A percentile compares a stretch with the other conserved stretches of the same genome.
Evolutionary conservation across 2,329 filamentous ascomycete genomes (phyloP).

Genomic region (Ophiostoma australiae): DNA sequence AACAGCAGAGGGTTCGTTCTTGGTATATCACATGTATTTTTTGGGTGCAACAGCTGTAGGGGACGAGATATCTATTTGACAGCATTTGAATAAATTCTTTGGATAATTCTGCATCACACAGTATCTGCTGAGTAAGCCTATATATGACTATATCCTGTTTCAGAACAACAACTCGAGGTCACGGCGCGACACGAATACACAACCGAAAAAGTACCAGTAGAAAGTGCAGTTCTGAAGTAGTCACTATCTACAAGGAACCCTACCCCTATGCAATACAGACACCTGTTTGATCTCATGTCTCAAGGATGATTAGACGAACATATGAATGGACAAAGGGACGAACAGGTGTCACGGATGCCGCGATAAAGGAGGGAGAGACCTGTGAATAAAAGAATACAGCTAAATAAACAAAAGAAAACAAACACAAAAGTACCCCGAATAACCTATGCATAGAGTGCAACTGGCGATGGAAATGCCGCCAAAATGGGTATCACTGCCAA

Average conservation of each 20-base stretch:
- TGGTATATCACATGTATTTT: neutral
- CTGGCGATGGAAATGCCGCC: neutral
- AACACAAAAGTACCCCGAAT: neutral
- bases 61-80: constrained; percentile 10
- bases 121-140: neutral
- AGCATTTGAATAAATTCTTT: constrained; percentile 1
- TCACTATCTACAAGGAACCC: neutral
- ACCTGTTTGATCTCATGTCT: neutral
- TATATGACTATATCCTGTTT: neutral
- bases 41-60: neutral
- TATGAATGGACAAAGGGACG: no score
- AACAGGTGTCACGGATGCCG: no score
- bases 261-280: neutral
- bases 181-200: no score
- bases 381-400: neutral
- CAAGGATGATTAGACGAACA: neutral
- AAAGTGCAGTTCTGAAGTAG: neutral
- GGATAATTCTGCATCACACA: neutral
- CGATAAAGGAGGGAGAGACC: neutral
- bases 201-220: no score
- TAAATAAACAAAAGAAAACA: neutral
- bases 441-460: constrained; percentile 2
- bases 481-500: constrained; percentile 3
- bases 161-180: neutral
- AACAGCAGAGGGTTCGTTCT: neutral